Conservation (phyloP, 2,329 filamentous ascomycete species). For the Penicillium sp. region DNA sequence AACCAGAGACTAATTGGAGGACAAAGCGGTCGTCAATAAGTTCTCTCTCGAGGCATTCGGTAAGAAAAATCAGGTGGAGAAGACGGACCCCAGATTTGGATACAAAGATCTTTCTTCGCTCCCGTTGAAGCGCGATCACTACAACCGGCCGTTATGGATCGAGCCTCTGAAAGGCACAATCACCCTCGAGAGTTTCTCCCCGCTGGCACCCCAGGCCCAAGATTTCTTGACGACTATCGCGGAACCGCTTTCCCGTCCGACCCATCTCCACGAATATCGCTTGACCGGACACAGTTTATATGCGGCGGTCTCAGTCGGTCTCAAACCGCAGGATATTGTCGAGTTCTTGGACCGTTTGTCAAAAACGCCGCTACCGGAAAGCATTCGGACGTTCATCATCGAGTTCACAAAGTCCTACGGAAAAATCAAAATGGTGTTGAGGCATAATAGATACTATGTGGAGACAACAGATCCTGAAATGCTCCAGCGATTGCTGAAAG, state of each 20-base stretch:
- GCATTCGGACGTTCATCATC: constrained; percentile 75
- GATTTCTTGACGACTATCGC: constrained; percentile 95
- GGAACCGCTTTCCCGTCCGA: constrained; percentile 85
- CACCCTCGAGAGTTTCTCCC: constrained; percentile 91
- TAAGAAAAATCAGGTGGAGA: constrained; percentile 45
- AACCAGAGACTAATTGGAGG: constrained; percentile 20
- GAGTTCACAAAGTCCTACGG: constrained; percentile 87
- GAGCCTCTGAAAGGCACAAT: constrained; percentile 82
- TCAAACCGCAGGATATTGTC: constrained; percentile 86
- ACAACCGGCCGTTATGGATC: constrained; percentile 89
- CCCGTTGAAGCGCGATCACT: constrained; percentile 80
- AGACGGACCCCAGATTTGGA: constrained; percentile 56
- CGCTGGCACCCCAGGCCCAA: constrained; percentile 79
- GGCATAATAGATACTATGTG: constrained; percentile 90
- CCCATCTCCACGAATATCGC: constrained; percentile 88
- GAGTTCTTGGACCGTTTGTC: constrained; percentile 82
- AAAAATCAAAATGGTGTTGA: constrained; percentile 91
- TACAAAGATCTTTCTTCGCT: constrained; percentile 79
- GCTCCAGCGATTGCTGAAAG: constrained; percentile 80
- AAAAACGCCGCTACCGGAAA: constrained; percentile 81
- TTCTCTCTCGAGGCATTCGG: constrained; percentile 54
- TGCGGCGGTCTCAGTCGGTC: constrained; percentile 90
- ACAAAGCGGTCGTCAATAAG: constrained; percentile 49
- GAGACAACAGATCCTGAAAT: constrained; percentile 87
- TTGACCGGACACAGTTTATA: constrained; percentile 92